Conservation (phyloP, 441 rosid species). For the Adansonia rubrostipa region DNA sequence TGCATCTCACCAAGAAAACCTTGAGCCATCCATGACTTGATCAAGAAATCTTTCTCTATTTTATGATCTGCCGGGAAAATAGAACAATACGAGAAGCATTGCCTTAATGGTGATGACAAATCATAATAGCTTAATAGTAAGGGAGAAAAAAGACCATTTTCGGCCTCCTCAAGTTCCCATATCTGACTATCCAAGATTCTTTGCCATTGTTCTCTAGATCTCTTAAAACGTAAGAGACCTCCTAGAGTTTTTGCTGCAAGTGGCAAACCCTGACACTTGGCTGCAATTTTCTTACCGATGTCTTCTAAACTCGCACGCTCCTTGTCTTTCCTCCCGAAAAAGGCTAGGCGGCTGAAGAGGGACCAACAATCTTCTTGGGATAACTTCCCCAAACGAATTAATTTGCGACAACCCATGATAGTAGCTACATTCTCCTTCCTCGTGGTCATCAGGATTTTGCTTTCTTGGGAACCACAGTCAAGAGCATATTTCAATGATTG, state of each 20-base stretch:
- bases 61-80: constrained; percentile 7
- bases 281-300: constrained; percentile 13
- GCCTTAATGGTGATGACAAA: background rate
- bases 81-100: constrained; percentile 14
- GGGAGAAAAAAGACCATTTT: constrained; percentile 10
- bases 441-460: constrained; percentile 26
- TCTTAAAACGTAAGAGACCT: constrained; percentile 9
- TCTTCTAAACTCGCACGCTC: constrained; percentile 5
- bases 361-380: constrained; percentile 14
- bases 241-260: constrained; percentile 13
- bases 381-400: background rate
- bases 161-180: constrained; percentile 3
- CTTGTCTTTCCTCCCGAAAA: constrained; percentile 9
- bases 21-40: constrained; percentile 28
- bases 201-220: constrained; percentile 17
- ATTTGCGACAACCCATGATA: constrained; percentile 2
- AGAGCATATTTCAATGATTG: constrained; percentile 1
- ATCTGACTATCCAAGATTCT: background rate
- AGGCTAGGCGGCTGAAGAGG: constrained; percentile 8
- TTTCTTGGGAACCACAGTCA: background rate
- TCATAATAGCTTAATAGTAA: constrained; percentile 18
- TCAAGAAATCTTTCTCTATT: background rate
- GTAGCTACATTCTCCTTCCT: constrained; percentile 19
- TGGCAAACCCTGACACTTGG: constrained; percentile 17
- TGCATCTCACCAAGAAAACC: constrained; percentile 8